Percentiles rank a stretch among this genome's conserved stretches.
phyloP scores from a whole-genome alignment of 129 eudicot species.

The Pittosporum tobira region DNA sequence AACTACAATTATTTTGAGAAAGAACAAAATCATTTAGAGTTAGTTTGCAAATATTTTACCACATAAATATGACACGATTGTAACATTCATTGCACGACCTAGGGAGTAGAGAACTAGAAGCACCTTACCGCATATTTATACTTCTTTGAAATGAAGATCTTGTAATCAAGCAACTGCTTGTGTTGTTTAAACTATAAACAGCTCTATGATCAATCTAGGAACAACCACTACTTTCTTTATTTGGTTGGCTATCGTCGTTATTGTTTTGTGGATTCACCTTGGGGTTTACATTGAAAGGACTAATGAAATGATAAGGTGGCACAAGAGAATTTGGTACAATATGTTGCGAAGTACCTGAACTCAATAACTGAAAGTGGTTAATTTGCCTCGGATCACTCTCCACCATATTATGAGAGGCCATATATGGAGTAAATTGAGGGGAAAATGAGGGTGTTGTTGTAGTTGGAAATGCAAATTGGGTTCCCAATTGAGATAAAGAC shows the following conservation, averaged over 20 bases:
- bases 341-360: conserved; percentile 42
- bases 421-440: conserved; percentile 26
- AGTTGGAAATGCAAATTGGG: conserved; percentile 32
- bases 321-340: conserved; percentile 29
- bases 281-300: conserved; percentile 22
- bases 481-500: conserved; percentile 61
- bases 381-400: conserved; percentile 39
- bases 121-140: too few relatives aligned
- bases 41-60: too few relatives aligned
- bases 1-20: too few relatives aligned
- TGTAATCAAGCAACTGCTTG: too few relatives aligned
- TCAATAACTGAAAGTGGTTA: conserved; percentile 39
- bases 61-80: too few relatives aligned
- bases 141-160: too few relatives aligned
- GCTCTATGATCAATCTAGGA: too few relatives aligned
- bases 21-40: too few relatives aligned
- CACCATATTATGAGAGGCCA: conserved; percentile 22
- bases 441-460: conserved; percentile 29
- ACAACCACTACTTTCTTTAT: conserved; percentile 6
- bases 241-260: conserved; percentile 18
- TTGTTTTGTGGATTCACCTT: conserved; percentile 27
- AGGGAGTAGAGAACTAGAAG: too few relatives aligned
- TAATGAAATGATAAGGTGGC: conserved; percentile 36
- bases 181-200: too few relatives aligned
- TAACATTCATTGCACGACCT: too few relatives aligned